Base-by-base conservation (phyloP, 2,329 filamentous ascomycete species). In the Paraphaeosphaeria minitans region DNA sequence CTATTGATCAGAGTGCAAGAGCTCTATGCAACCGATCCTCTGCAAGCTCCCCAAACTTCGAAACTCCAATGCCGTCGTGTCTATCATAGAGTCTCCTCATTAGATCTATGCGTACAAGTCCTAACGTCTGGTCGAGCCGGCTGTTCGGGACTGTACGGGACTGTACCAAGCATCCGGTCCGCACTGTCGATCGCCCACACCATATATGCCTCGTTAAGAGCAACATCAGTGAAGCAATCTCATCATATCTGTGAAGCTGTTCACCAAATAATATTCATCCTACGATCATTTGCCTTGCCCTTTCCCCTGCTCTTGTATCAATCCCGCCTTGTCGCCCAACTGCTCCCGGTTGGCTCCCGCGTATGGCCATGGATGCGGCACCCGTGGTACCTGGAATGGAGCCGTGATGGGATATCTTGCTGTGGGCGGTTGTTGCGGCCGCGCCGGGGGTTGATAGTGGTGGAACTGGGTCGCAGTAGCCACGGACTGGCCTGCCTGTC, bases 311-410 rank as follows among this genome's bases (percentile, higher is more conserved):
- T 43, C 50, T 33, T 43, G 37, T 14, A 29, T 29, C 7, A 19
- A 45, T 9, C 39, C 29, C 6, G 51, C 39, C 27, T 37, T 45
- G n/a, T 22, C 27, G 29, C 27, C 14, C 2, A 53, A 24, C 6
- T 42, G 35, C 41, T 53, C 27, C 14, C 41, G 27, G n/a, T 41
- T 45, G 16, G 35, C 41, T 5, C 51, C 41, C 14, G 41, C 51
- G 9, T 46, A 53, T 7, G 51, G 56, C 59, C 53, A 58, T n/a
- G 56, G 45, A 21, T 55, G 37, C 37, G 53, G 53, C 21, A 60
- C 52, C 8, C 58, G 45, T 6, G 58, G 58, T 14, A 60, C 48
- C 50, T 60, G 55, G 48, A 60, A 60, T 6, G 58, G 58, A 8
- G 58, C 58, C 19, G 58, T 60, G 19, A 60, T 57, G 22, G 35